These are phyloP conservation scores for Diddensiella santjacobensis DNA, from an alignment of 805 yeast genomes.

Conservation along the genomic window DNA sequence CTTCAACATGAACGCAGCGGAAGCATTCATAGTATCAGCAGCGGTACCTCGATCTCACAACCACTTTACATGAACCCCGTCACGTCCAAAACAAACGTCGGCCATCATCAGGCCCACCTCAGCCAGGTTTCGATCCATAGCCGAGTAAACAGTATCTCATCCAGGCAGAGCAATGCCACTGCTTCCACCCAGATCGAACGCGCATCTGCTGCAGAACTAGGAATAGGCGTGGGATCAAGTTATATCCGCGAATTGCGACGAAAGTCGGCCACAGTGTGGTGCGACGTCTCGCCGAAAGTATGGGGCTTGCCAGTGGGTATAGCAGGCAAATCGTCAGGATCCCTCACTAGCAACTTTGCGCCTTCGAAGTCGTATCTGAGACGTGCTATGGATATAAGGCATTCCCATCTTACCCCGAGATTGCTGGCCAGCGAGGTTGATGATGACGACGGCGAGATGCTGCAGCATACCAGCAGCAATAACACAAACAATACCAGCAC, in stretches of 20 bases:
- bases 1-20: conserved; percentile 12
- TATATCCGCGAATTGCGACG: conserved; percentile 31
- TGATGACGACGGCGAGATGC: conserved; percentile 45
- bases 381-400: conserved; percentile 37
- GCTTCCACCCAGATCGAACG: conserved; percentile 8
- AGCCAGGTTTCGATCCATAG: conserved; percentile 8
- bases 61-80: conserved; percentile 11
- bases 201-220: conserved; percentile 19
- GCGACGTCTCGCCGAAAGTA: conserved; percentile 25
- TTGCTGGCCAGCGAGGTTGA: conserved; percentile 74
- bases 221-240: conserved; percentile 31
- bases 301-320: conserved; percentile 33
- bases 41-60: conserved; percentile 12
- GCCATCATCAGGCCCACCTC: neutral
- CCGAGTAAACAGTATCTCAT: conserved; percentile 15
- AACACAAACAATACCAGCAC: neutral
- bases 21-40: conserved; percentile 14
- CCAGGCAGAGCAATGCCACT: conserved; percentile 6
- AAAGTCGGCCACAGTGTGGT: conserved; percentile 29
- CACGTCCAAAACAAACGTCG: neutral
- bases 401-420: conserved; percentile 47
- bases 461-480: neutral
- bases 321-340: conserved; percentile 15
- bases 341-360: conserved; percentile 12
- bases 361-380: conserved; percentile 31